These are phyloP conservation scores for Zoysia matrella DNA, from an alignment of 202 grass and related monocot genomes.

Conservation along the genomic window DNA sequence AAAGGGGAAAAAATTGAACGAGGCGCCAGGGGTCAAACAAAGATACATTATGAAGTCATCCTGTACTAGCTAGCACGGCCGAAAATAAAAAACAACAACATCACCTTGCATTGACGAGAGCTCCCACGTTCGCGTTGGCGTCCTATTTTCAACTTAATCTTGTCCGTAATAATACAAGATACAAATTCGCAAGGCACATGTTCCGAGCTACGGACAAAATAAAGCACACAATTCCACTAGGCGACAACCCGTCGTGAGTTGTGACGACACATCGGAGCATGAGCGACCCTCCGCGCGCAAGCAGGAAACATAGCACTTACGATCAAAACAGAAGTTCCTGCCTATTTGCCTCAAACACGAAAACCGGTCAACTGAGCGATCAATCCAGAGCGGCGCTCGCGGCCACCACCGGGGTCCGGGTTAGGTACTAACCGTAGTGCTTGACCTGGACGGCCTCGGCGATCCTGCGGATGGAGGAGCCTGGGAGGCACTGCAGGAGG, in stretches of 20 bases:
- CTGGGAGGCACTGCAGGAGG: constrained; percentile 83
- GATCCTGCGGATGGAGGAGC: constrained; percentile 88
- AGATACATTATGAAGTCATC: background rate
- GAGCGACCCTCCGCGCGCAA: too few relatives aligned
- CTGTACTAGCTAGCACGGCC: background rate
- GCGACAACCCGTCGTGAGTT: background rate
- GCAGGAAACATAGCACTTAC: background rate
- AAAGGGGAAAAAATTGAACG: background rate
- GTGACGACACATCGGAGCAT: background rate
- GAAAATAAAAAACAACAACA: background rate
- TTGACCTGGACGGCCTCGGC: constrained; percentile 62
- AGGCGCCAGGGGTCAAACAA: background rate
- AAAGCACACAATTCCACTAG: too few relatives aligned
- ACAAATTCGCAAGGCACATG: background rate
- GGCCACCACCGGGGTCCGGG: too few relatives aligned
- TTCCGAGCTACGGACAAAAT: background rate
- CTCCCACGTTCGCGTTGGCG: background rate
- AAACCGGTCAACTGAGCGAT: background rate
- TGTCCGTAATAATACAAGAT: background rate
- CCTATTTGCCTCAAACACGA: background rate
- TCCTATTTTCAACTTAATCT: background rate
- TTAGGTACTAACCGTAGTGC: constrained; percentile 62
- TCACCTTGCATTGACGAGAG: background rate
- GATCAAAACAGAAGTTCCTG: background rate
- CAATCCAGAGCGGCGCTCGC: background rate